Base-by-base conservation (phyloP, 2,329 filamentous ascomycete species). In the Canariomyces notabilis region DNA sequence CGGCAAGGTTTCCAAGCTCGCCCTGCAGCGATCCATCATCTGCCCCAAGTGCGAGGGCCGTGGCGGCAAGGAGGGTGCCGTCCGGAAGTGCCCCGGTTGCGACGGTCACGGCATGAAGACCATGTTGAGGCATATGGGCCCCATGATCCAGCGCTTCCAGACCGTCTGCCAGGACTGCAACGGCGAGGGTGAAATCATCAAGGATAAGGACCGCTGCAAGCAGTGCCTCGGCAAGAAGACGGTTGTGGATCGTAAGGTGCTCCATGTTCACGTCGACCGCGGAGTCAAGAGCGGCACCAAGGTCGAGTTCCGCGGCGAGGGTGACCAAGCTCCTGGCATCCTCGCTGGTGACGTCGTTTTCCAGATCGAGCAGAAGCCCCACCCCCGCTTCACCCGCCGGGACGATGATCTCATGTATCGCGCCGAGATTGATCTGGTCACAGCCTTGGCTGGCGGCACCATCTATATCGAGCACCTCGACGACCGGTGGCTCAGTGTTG, bases 81-180 rank as follows among this genome's bases (percentile, higher is more conserved):
- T 97, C 56, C 91, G 90, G 74, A 87, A 86, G 62, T 98, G 93
- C 71, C 65, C 80, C 33, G 87, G 89, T 63, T 98, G 93, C 68
- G 89, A 95, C 61, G 93, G 93, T 57, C 82, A 86, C 55, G 93
- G 93, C 70, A 95, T 96, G 87, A 97, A 97, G 85, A 96, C 88
- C 33, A 97, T 98, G 91, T 96, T 98, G 93, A 87, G 94, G 66
- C 93, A 98, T 73, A 97, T 98, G 90, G 93, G 93, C 42, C 93
- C 93, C 50, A 98, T 98, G 93, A 97, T 98, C 60, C 94, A 98
- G 74, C 88, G 93, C 48, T 98, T 98, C 82, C 93, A 98, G 77
- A 97, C 91, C 22, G 90, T 96, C 60, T 98, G 93, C 79, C 87
- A 90, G 21, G 94, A 98, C 72, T 98, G 93, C 68, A 91, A 93